Conservation (phyloP, 2,329 filamentous ascomycete genomes). For the Calonectria ilicicola region DNA sequence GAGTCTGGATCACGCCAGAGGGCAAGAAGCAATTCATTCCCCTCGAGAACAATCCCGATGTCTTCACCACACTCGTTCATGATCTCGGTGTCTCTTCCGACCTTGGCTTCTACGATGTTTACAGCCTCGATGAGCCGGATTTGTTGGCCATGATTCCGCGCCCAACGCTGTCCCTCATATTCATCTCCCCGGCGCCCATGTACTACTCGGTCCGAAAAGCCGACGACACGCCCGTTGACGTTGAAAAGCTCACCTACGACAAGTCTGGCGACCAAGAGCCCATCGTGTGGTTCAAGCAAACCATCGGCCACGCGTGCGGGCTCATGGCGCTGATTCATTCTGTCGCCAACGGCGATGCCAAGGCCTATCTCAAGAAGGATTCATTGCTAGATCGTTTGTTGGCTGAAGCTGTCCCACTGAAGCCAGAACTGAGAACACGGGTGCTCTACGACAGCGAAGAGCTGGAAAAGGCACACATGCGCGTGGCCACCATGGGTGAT, state of each 20-base stretch:
- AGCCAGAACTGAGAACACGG: neutral
- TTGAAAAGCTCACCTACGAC: conserved; percentile 46
- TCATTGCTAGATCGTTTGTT: conserved; percentile 71
- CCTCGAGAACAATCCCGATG: conserved; percentile 76
- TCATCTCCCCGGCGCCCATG: conserved; percentile 75
- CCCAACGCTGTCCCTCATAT: conserved; percentile 80
- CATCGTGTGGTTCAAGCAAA: conserved; percentile 87
- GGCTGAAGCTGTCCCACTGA: conserved; percentile 68
- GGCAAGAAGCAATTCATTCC: conserved; percentile 47
- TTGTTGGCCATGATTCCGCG: conserved; percentile 80
- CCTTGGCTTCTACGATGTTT: conserved; percentile 85
- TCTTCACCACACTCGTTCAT: conserved; percentile 79
- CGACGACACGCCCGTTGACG: conserved; percentile 40
- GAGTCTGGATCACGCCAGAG: neutral
- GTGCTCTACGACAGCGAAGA: conserved; percentile 77
- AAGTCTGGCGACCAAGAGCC: conserved; percentile 63
- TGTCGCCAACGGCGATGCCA: conserved; percentile 75
- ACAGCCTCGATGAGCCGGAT: conserved; percentile 80
- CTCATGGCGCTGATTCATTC: conserved; percentile 82
- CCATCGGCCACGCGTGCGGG: conserved; percentile 85
- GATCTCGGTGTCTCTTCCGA: conserved; percentile 76
- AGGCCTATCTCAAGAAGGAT: conserved; percentile 62
- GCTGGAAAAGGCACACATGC: conserved; percentile 79
- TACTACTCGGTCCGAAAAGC: conserved; percentile 57
- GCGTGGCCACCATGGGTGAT: conserved; percentile 76